Conservation (phyloP, 139 green algal genomes). For the Tetraselmis chui region DNA sequence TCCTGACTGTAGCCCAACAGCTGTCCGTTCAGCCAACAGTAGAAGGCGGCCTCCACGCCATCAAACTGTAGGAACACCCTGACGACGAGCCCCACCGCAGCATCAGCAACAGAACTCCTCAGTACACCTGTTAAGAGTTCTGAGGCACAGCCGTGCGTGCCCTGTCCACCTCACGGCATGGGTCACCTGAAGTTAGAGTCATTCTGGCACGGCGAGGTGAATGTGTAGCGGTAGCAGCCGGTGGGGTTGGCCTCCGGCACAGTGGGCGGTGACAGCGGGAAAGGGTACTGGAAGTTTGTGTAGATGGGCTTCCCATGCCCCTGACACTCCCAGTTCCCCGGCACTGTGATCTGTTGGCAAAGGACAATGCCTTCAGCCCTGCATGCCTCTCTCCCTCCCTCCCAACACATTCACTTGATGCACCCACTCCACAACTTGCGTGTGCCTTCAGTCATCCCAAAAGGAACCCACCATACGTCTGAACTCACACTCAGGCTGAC, state of each 20-base stretch:
- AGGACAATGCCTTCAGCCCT: background rate
- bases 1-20: slow-evolving; percentile 87
- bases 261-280: slow-evolving; percentile 75
- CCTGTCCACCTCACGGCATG: no score
- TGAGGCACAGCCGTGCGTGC: no score
- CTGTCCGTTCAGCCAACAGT: slow-evolving; percentile 85
- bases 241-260: slow-evolving; percentile 87
- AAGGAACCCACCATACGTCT: no score
- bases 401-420: background rate
- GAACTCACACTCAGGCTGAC: background rate
- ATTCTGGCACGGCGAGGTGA: slow-evolving; percentile 32
- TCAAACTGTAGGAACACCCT: slow-evolving; percentile 74
- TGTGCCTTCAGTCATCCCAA: background rate
- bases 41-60: slow-evolving; percentile 77
- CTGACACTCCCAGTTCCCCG: slow-evolving; percentile 80
- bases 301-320: slow-evolving; percentile 86
- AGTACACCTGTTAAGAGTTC: no score
- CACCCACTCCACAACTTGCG: background rate
- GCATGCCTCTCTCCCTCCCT: background rate
- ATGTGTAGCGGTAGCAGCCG: slow-evolving; percentile 75
- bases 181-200: no score
- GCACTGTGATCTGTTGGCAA: slow-evolving; percentile 63
- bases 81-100: no score
- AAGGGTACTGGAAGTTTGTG: slow-evolving; percentile 93
- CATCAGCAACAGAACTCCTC: no score